Evolutionary conservation across 495 filamentous ascomycete genomes (phyloP).

Genomic region (Penicillium verhagenii): DNA sequence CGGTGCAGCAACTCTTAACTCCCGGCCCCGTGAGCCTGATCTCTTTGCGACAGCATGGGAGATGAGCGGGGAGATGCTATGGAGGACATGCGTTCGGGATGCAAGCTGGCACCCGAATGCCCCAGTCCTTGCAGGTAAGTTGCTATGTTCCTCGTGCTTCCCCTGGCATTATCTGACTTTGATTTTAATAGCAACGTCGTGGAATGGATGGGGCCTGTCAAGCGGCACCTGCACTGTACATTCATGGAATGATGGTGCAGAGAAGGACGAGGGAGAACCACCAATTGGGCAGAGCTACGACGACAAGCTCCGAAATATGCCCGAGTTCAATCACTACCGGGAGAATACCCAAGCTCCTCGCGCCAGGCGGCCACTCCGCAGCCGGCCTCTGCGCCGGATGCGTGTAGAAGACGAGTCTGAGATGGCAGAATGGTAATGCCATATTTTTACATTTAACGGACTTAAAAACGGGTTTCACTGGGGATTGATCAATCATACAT

Average conservation of each 20-base stretch:
- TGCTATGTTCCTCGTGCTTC: background rate
- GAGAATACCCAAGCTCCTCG: conserved; percentile 14
- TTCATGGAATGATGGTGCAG: conserved; percentile 66
- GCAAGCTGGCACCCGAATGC: conserved; percentile 93
- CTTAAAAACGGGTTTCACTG: background rate
- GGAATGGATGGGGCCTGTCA: conserved; percentile 70
- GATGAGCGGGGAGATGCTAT: conserved; percentile 44
- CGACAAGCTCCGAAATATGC: conserved; percentile 44
- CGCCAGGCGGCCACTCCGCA: conserved; percentile 24
- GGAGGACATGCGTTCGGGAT: conserved; percentile 86
- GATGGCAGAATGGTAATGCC: conserved; percentile 15
- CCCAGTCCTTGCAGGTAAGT: conserved; percentile 80
- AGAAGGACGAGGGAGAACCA: conserved; percentile 64
- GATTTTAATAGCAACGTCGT: conserved; percentile 61
- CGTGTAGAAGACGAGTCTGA: conserved; percentile 10
- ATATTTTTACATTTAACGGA: background rate
- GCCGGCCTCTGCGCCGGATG: conserved; percentile 20
- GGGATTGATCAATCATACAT: background rate
- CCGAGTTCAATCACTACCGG: conserved; percentile 31
- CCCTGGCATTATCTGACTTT: conserved; percentile 11
- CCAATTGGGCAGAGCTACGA: conserved; percentile 58
- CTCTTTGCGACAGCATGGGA: conserved; percentile 37
- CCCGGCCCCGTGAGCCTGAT: conserved; percentile 54
- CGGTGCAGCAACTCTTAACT: conserved; percentile 58
- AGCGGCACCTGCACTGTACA: conserved; percentile 75